Base-by-base conservation (phyloP, 768 basidiomycete genomes). In the Phylloporus sp. region DNA sequence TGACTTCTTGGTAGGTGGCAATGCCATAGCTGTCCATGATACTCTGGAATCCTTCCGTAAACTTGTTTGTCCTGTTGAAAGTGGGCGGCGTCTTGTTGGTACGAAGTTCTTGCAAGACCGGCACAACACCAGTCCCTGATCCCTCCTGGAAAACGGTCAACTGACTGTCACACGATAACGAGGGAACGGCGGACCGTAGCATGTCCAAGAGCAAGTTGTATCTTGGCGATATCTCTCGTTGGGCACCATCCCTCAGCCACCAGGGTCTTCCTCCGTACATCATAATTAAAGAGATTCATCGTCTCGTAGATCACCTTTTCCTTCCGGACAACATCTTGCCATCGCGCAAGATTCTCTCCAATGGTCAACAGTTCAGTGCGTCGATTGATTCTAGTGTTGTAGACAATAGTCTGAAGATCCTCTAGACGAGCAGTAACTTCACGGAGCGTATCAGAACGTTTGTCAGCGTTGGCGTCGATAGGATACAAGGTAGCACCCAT, bases 221-320 rank as follows among this genome's bases (percentile, higher is more conserved):
- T 95, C 45, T 69, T 73, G 9, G 82, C 76, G 50, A 98, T 91
- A 63, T 99, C 95, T 58, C 95, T 72, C 2, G 95, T 91, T 16
- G 97, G 95, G 48, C 91, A 90, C 97, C 97, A 99, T 24, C 91
- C 97, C 70, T 98, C 97, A 6, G 95, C 95, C 51, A 97, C 86
- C 49, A 98, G 77, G 2, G 95, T 98, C 78, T 95, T 95, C 58
- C 92, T 78, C 54, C 94, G 79, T 32, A 88, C 85, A 66, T 99
- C 95, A 66, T 95, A 97, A 67, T 91, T 93, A 74, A 97, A 91
- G 52, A 95, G 72, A 69, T 99, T 99, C 58, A 99, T 79, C 11
- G 92, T 93, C 76, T 95, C 89, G 62, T 93, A 97, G 49, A 99
- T 90, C 68, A 90, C 72, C 76, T 97, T 98, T 79, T 99, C 97